These are phyloP conservation scores for Pseudonectria buxi DNA, from an alignment of 2,329 filamentous ascomycete genomes.

Conservation along the genomic window DNA sequence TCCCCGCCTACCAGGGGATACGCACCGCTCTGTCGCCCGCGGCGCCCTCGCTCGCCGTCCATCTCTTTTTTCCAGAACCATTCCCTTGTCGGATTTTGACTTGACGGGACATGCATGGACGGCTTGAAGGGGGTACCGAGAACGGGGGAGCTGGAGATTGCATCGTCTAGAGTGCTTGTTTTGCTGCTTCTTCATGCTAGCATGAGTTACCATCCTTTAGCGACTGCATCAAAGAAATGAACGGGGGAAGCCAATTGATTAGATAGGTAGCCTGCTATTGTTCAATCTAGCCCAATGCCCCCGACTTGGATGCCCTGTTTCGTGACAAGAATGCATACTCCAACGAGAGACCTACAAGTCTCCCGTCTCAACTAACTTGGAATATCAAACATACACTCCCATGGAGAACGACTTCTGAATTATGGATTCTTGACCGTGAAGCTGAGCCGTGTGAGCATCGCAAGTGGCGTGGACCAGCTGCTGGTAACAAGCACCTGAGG, in stretches of 20 bases:
- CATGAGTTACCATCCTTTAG: slow-evolving; percentile 23
- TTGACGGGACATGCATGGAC: slow-evolving; percentile 1
- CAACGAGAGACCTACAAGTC: no score
- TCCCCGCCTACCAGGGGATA: not conserved
- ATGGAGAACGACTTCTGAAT: no score
- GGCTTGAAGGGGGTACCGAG: not conserved
- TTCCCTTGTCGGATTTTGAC: no score
- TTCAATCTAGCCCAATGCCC: slow-evolving; percentile 15
- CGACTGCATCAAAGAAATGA: slow-evolving; percentile 7
- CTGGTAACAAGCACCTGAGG: no score
- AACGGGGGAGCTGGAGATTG: not conserved
- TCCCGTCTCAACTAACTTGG: no score
- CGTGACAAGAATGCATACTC: no score
- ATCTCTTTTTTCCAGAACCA: slow-evolving; percentile 6
- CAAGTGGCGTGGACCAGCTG: no score
- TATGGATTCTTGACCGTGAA: no score
- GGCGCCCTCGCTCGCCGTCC: not conserved
- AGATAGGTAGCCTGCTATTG: slow-evolving; percentile 14
- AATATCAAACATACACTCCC: no score
- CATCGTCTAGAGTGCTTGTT: slow-evolving; percentile 3
- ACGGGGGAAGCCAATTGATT: slow-evolving; percentile 8
- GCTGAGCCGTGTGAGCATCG: no score
- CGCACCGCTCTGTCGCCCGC: not conserved
- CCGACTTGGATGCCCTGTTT: not conserved
- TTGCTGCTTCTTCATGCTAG: slow-evolving; percentile 16